phyloP scores from a whole-genome alignment of 805 yeast genomes.

The Starmerella kuoi region DNA sequence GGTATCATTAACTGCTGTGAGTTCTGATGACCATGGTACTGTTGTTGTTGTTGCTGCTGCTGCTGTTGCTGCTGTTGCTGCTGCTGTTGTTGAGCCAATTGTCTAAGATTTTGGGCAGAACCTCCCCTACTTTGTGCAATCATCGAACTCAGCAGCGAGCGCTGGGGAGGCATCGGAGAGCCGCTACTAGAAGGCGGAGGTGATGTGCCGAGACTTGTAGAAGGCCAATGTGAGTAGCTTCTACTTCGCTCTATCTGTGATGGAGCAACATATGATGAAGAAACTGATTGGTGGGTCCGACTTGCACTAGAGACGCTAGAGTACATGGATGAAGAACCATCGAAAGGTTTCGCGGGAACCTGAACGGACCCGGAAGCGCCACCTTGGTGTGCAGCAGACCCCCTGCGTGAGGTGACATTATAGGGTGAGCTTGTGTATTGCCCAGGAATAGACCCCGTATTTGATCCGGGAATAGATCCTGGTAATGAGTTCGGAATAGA shows the following conservation, averaged over 20 bases:
- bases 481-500: conserved; percentile 11
- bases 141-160: conserved; percentile 21
- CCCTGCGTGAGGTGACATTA: not conserved
- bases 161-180: conserved; percentile 13
- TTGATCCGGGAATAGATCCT: conserved; percentile 7
- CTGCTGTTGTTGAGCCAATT: conserved; percentile 2
- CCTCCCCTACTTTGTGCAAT: conserved; percentile 18
- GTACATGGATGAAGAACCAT: conserved; percentile 1
- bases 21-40: not conserved
- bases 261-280: conserved; percentile 15
- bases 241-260: conserved; percentile 16
- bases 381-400: not conserved
- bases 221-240: conserved; percentile 15
- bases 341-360: not conserved
- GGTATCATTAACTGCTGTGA: conserved; percentile 6
- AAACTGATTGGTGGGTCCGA: conserved; percentile 3
- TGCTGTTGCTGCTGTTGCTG: conserved; percentile 1
- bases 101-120: conserved; percentile 8
- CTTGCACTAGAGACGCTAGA: conserved; percentile 9
- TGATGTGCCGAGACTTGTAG: conserved; percentile 7
- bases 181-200: conserved; percentile 11
- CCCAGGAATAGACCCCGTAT: conserved; percentile 1
- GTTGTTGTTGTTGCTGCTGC: conserved; percentile 1
- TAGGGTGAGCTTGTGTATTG: conserved; percentile 1
- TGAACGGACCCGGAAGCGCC: not conserved